These are phyloP conservation scores for Serendipita vermifera DNA, from an alignment of 768 basidiomycete species.

Conservation along the genomic window DNA sequence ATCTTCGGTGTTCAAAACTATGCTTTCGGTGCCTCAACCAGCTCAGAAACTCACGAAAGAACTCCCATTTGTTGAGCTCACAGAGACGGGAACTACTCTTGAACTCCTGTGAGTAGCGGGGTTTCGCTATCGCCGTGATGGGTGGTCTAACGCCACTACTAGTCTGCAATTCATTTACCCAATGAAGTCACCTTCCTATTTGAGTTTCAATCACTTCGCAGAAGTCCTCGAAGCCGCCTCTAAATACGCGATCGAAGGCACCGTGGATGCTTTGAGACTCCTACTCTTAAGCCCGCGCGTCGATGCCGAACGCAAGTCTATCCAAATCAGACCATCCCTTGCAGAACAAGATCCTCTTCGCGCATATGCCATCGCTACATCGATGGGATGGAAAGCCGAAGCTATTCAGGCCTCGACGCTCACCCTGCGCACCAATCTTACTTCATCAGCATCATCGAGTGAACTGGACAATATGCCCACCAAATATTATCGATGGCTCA, in stretches of 20 bases:
- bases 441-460: not conserved
- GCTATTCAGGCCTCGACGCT: conserved; percentile 1
- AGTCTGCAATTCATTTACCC: conserved; percentile 5
- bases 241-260: not conserved
- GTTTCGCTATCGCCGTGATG: not conserved
- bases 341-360: conserved; percentile 2
- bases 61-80: not conserved
- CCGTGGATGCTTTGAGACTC: not conserved
- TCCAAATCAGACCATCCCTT: not conserved
- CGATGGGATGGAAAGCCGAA: conserved; percentile 4
- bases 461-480: conserved; percentile 3
- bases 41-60: not conserved
- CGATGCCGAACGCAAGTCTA: not conserved
- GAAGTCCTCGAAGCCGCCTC: conserved; percentile 7
- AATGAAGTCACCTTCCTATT: not conserved
- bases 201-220: conserved; percentile 5
- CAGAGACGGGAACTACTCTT: not conserved
- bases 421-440: not conserved
- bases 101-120: conserved; percentile 7
- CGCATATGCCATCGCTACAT: not conserved
- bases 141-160: not conserved
- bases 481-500: not conserved
- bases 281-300: not conserved
- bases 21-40: conserved; percentile 1
- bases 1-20: not conserved